phyloP scores from a whole-genome alignment of 345 rosid genomes.

The Corymbia maculata region DNA sequence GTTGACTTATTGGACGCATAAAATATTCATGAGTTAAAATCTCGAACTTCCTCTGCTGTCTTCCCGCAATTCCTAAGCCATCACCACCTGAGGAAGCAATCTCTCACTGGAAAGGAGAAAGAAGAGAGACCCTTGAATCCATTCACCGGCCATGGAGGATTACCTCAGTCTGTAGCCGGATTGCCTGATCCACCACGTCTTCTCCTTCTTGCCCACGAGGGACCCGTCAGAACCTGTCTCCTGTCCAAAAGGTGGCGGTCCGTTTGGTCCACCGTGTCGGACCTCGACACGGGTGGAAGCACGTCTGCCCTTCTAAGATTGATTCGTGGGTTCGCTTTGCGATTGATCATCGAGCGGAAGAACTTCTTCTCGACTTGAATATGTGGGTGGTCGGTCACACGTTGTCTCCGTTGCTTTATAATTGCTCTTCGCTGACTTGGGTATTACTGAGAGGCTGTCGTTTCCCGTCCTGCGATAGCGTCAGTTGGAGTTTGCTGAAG shows the following conservation, averaged over 20 bases:
- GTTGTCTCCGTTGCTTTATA: background rate
- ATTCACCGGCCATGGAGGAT: no score
- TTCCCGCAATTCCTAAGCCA: no score
- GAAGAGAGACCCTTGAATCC: no score
- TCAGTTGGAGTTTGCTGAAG: background rate
- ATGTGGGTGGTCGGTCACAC: accelerated
- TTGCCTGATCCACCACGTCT: background rate
- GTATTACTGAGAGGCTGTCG: background rate
- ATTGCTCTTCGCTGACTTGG: background rate
- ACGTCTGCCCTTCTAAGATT: background rate
- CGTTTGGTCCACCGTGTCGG: background rate
- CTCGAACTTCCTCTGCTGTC: no score
- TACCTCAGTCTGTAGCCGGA: no score
- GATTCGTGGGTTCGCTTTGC: background rate
- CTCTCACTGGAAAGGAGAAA: no score
- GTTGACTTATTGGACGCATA: no score
- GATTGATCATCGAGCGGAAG: background rate
- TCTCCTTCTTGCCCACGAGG: background rate
- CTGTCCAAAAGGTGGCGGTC: background rate
- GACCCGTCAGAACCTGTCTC: background rate
- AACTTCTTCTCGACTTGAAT: background rate
- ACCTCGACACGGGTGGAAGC: background rate
- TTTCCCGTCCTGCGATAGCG: background rate
- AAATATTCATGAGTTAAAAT: no score
- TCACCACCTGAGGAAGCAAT: no score